Percentiles rank a stretch among this genome's conserved stretches.
Evolutionary conservation across 2,329 filamentous ascomycete species (phyloP).

Genomic region (Fusarium zealandicum): DNA sequence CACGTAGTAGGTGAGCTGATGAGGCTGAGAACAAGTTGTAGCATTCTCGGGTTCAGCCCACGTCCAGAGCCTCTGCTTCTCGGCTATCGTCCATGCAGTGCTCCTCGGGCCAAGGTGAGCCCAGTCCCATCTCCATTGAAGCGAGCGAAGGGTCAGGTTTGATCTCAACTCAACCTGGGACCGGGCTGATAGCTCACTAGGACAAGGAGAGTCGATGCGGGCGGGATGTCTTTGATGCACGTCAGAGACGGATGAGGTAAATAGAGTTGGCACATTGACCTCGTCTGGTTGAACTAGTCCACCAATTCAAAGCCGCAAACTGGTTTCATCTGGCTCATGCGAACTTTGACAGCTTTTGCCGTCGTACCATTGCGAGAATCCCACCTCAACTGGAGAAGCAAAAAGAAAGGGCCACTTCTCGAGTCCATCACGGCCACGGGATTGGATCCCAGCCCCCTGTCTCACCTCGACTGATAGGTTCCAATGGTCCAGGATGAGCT

Average conservation of each 20-base stretch:
- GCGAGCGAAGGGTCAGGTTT: not conserved
- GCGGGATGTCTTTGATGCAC: slow-evolving; percentile 6
- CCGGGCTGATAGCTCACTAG: not conserved
- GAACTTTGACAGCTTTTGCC: not conserved
- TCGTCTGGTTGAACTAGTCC: slow-evolving; percentile 2
- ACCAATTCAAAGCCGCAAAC: not conserved
- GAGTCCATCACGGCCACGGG: slow-evolving; percentile 14
- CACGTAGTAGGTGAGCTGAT: not conserved
- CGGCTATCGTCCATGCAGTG: slow-evolving; percentile 4
- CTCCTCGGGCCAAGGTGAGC: not conserved
- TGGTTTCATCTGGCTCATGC: slow-evolving; percentile 3
- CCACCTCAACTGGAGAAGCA: not conserved
- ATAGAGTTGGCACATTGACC: slow-evolving; percentile 24
- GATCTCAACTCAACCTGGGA: not conserved
- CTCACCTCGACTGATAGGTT: slow-evolving; percentile 29
- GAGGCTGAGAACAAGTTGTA: not conserved
- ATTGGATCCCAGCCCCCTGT: slow-evolving; percentile 28
- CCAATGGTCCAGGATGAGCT: slow-evolving; percentile 9
- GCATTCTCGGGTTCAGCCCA: not conserved
- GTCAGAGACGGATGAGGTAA: slow-evolving; percentile 9
- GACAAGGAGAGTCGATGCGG: slow-evolving; percentile 1
- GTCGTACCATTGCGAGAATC: slow-evolving; percentile 14
- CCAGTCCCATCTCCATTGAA: not conserved
- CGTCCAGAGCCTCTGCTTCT: not conserved
- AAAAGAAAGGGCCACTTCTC: slow-evolving; percentile 8